Percentiles rank a stretch among this genome's conserved stretches.
phyloP scores from a whole-genome alignment of 2,329 filamentous ascomycete genomes.

The Phoma sp. region DNA sequence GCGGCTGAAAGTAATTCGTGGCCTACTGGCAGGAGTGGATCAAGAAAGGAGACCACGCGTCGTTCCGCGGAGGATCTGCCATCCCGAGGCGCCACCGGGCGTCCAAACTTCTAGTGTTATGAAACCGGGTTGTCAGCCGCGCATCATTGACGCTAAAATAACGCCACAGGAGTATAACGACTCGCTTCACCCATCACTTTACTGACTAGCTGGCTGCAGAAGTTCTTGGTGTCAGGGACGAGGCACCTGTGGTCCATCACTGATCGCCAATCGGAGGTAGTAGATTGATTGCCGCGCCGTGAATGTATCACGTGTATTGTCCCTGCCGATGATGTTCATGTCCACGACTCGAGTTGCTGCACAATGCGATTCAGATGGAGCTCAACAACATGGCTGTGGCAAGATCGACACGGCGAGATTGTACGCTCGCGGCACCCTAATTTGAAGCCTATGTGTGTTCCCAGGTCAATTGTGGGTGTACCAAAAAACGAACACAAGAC shows the following conservation, averaged over 20 bases:
- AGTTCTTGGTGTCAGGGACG: neutral
- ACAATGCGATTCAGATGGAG: neutral
- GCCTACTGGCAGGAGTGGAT: neutral
- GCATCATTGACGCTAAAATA: neutral
- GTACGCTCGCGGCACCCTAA: neutral
- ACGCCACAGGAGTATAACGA: neutral
- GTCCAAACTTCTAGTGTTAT: neutral
- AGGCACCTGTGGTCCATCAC: neutral
- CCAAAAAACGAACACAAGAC: neutral
- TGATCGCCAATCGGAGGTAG: neutral
- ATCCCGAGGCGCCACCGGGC: neutral
- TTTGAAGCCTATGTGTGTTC: neutral
- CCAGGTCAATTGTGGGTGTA: neutral
- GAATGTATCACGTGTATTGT: neutral
- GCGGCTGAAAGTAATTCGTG: neutral
- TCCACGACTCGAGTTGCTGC: neutral
- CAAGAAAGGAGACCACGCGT: neutral
- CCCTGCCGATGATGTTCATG: neutral
- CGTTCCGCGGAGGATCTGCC: slow-evolving; percentile 7
- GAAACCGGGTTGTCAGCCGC: neutral
- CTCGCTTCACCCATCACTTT: neutral
- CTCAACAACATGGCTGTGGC: neutral
- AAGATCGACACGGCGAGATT: neutral
- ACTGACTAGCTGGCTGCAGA: slow-evolving; percentile 1
- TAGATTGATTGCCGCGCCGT: neutral